Evolutionary conservation across 441 rosid genomes (phyloP).

Genomic region (Pelargonium myrrhifolium): DNA sequence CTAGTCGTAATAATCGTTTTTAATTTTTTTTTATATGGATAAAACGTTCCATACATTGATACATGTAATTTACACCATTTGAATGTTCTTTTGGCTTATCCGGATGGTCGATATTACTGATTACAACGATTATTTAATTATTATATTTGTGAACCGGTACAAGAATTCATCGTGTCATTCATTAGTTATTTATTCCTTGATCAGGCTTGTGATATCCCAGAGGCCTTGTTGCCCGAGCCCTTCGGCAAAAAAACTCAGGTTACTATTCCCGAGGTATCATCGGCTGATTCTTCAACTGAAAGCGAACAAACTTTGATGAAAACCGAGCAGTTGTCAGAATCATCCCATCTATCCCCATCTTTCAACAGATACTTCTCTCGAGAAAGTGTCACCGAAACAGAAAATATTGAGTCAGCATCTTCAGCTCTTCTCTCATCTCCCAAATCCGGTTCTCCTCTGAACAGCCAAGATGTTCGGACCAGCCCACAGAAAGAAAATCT

Average conservation of each 20-base stretch:
- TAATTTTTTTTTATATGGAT: too few species aligned
- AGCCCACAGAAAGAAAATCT: constrained; percentile 9
- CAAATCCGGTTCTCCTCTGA: constrained; percentile 7
- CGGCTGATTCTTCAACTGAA: constrained; percentile 9
- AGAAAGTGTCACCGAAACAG: constrained; percentile 17
- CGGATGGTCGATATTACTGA: background rate
- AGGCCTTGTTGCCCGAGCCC: constrained; percentile 22
- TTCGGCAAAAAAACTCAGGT: constrained; percentile 15
- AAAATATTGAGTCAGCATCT: constrained; percentile 15
- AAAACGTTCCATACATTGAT: too few species aligned
- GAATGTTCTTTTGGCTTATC: background rate
- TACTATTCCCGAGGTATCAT: constrained; percentile 7
- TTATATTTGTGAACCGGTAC: background rate
- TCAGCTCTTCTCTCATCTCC: constrained; percentile 13
- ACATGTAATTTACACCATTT: too few species aligned
- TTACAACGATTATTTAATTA: background rate
- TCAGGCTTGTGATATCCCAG: constrained; percentile 32
- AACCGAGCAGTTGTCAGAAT: constrained; percentile 15
- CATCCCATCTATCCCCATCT: constrained; percentile 24
- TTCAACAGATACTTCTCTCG: constrained; percentile 31
- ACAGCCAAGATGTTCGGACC: constrained; percentile 12
- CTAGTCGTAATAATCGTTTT: too few species aligned
- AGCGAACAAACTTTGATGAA: constrained; percentile 13
- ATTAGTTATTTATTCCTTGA: background rate
- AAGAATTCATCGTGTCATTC: background rate